Evolutionary conservation across 768 basidiomycete species (phyloP), one percentile per base, ranked within the genome.

Genomic region (Stropharia rugosoannulata): DNA sequence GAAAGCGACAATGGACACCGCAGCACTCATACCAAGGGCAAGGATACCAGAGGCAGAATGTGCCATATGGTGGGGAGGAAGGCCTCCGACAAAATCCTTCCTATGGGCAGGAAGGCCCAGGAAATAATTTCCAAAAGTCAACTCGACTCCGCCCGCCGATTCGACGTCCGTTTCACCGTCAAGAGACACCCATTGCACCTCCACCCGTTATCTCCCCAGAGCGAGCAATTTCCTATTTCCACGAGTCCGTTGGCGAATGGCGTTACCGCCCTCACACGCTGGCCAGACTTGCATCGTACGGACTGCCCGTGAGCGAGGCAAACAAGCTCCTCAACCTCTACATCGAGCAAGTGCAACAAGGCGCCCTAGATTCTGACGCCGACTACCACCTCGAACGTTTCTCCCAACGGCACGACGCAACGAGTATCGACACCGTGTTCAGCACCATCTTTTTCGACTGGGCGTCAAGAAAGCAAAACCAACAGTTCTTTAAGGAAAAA

Each of bases 401-500:
- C 56, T 61, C 67, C 0, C 64, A 76, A 25, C 51, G 70, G 4
- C 66, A 75, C 25, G 54, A 60, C 10, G 41, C 56, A 10, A 53
- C 16, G 8, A 64, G 69, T 16, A 60, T 77, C n/a, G 83, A 85
- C 57, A 65, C 72, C 56, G 73, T 79, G n/a, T 75, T 78, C 54
- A 81, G 78, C 44, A 77, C 75, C 25, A 71, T 83, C 22, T 77
- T 89, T 58, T 85, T 78, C 62, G 66, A 72, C 35, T 89, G 86
- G 87, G 56, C 62, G 18, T 59, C 54, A 57, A 66, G 52, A 52
- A 55, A 15, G 51, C 62, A 36, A 37, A 58, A 55, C 38, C 48
- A 37, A 10, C 51, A 46, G 4, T 25, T 61, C 2, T 44, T 59
- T 22, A 45, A 42, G 9, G 49, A 29, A 51, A 63, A 38, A 25